Base-by-base conservation (phyloP, 768 basidiomycete species). In the Myochromella boudieri region DNA sequence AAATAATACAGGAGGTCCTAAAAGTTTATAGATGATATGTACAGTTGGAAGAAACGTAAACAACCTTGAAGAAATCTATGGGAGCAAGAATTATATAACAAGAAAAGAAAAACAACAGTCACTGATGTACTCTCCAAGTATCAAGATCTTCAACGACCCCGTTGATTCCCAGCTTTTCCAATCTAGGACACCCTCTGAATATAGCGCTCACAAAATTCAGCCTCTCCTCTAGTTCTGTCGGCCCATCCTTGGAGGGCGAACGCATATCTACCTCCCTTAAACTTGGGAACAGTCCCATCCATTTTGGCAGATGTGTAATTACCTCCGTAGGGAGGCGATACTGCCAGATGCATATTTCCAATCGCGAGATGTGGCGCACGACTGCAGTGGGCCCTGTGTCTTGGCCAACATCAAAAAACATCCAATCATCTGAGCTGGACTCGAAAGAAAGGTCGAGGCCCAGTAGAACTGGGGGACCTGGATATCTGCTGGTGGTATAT, bases 321-420 rank as follows among this genome's bases (percentile, higher is more conserved):
- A 58, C 41, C 8, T 48, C 37, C 12, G 36, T 44, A 1, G 61
- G 52, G 9, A 64, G 50, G n/a, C 52, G 34, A 33, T 61, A 62
- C 20, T 56, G 49, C 25, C 50, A 46, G 12, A 62, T 38, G n/a
- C 52, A 45, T 21, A 63, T 39, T 31, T 60, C 56, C 12, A 66
- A 12, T 24, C 48, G 46, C 17, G 56, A 51, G 33, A 62, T 26
- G 32, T 45, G 33, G 43, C 15, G 41, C 28, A 52, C 27, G 15
- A 33, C 11, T 17, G 29, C 26, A 3, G 17, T 34, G 15, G 10
- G 15, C 10, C 32, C 22, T 15, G 29, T 17, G n/a, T 43, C 40
- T 6, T 44, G 44, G 14, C 12, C 22, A 8, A 22, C 31, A 25
- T 44, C 42, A 9, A 40, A 38, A 21, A 48, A 34, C 38, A 48